Evolutionary conservation across 164 flowering plant genomes (phyloP), one percentile per base, ranked within the genome.

Genomic region (Umbellularia californica): DNA sequence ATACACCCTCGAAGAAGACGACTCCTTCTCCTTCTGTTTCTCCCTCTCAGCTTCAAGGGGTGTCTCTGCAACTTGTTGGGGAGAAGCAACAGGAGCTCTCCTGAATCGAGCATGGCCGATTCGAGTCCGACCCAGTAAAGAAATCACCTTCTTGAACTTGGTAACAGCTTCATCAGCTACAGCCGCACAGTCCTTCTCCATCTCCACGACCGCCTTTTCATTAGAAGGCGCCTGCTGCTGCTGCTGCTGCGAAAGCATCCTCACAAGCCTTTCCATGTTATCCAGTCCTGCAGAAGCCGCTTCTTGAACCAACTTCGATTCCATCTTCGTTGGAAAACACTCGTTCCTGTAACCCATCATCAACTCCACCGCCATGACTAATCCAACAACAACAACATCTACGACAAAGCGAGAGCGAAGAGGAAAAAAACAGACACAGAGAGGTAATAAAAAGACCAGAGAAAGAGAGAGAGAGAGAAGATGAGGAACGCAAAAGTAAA

Each of bases 61-160:
- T 14, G 3, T 20, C 22, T 58, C 24, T 63, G 20, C 64, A 2
- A 24, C n/a, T 33, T 60, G 66, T 0, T 13, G 73, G 30, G 33
- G 72, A 22, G 72, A n/a, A 67, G 72, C 30, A 1, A 24, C 1
- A 1, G 98, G 99, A 14, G 82, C 97, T 28, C 95, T 47, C 60
- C 99, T 75, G 82, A 95, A 95, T 17, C 99, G 90, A 19, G 99
- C 99, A 60, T 95, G 99, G 22, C 99, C 99, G 5, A 94, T 91
- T 70, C 97, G 67, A 25, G 86, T 88, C 2, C 92, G 90, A 69
- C 87, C 93, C 78, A 93, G 82, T 23, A 95, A 86, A 19, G 96
- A 90, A 63, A 95, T 92, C 7, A 92, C 94, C 72, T 78, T 87
- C 83, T 84, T 88, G 84, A 93, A 95, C 85, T 87, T 92, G 51